These are phyloP conservation scores for Cryptomeria japonica DNA, from an alignment of 75 land plant species.

Conservation along the genomic window DNA sequence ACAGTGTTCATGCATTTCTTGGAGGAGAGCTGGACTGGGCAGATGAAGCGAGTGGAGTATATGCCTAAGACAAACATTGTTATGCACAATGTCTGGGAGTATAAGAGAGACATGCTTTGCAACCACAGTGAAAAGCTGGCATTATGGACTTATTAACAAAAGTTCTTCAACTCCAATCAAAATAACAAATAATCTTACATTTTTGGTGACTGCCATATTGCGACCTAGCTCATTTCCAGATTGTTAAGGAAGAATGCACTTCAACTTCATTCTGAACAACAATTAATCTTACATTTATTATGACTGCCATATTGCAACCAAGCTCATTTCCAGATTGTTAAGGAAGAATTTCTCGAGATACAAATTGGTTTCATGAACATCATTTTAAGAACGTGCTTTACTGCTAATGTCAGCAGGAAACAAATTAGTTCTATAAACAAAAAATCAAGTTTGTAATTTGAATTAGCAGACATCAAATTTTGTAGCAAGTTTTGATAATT, in stretches of 20 bases:
- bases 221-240: conserved; percentile 27
- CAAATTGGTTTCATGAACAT: conserved; percentile 26
- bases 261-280: conserved; percentile 14
- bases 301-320: conserved; percentile 30
- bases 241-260: not conserved
- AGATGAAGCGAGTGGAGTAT: conserved; percentile 13
- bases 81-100: not conserved
- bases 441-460: not conserved
- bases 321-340: conserved; percentile 23
- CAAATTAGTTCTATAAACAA: not conserved
- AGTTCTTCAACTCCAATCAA: conserved; percentile 15
- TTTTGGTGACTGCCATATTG: conserved; percentile 26
- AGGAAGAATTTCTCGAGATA: conserved; percentile 25
- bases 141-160: conserved; percentile 29
- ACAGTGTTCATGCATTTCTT: conserved; percentile 19
- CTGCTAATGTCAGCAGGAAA: not conserved
- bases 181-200: conserved; percentile 25
- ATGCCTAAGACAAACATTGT: conserved; percentile 13
- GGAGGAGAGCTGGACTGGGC: conserved; percentile 13
- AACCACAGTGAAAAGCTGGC: conserved; percentile 32
- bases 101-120: conserved; percentile 5
- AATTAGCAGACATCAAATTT: not conserved
- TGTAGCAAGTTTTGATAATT: not conserved
- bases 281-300: conserved; percentile 21
- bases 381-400: conserved; percentile 25